Conservation (phyloP, 352 stramenopile genomes). For the Elongisporangium prolatum region DNA sequence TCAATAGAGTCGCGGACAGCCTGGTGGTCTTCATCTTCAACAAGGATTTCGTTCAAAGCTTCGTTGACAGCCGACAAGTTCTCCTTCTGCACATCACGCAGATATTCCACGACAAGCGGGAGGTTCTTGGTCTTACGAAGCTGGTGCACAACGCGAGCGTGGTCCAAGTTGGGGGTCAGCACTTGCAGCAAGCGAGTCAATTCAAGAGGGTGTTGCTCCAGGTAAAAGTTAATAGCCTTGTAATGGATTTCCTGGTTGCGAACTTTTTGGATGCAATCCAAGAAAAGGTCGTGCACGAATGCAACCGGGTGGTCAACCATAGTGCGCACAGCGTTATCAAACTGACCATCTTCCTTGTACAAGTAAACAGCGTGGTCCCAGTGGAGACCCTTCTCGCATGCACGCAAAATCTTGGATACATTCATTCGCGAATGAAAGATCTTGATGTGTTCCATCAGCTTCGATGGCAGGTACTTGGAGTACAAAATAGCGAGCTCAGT, state of each 20-base stretch:
- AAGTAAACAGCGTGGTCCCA: slow-evolving; percentile 98
- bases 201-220: slow-evolving; percentile 96
- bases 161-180: slow-evolving; percentile 97
- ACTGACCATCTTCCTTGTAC: slow-evolving; percentile 99
- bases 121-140: slow-evolving; percentile 97
- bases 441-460: slow-evolving; percentile 99
- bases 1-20: slow-evolving; percentile 97
- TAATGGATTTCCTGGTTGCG: slow-evolving; percentile 99
- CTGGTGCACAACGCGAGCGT: slow-evolving; percentile 98
- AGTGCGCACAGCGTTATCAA: slow-evolving; percentile 98
- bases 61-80: slow-evolving; percentile 99
- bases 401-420: slow-evolving; percentile 95
- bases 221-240: slow-evolving; percentile 99
- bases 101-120: slow-evolving; percentile 95
- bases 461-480: slow-evolving; percentile 98
- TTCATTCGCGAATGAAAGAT: slow-evolving; percentile 99
- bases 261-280: slow-evolving; percentile 99
- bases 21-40: slow-evolving; percentile 98
- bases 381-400: slow-evolving; percentile 98
- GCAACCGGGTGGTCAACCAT: slow-evolving; percentile 98
- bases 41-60: slow-evolving; percentile 95
- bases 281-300: slow-evolving; percentile 98
- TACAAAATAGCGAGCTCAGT: slow-evolving; percentile 99
- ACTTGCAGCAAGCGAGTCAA: slow-evolving; percentile 97
- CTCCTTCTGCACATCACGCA: slow-evolving; percentile 98